These are phyloP conservation scores for Calonectria naviculata DNA, from an alignment of 2,329 filamentous ascomycete genomes.

Conservation along the genomic window DNA sequence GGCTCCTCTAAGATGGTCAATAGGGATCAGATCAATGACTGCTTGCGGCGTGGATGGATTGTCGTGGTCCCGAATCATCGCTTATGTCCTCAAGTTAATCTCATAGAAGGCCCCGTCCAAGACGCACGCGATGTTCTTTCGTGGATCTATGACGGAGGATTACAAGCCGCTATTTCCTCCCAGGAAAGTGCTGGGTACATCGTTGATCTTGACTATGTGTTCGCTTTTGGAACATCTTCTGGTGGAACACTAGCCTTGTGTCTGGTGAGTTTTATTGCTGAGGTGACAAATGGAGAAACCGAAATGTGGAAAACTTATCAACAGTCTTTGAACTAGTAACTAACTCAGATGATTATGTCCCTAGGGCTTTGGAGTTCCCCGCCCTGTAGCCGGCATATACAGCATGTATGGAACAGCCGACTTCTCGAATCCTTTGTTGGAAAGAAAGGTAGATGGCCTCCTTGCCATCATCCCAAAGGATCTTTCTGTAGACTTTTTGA, in stretches of 20 bases:
- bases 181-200: slow-evolving; percentile 2
- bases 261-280: slow-evolving; percentile 49
- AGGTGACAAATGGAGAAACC: no score
- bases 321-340: no score
- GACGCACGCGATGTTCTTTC: slow-evolving; percentile 49
- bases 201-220: slow-evolving; percentile 43
- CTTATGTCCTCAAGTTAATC: slow-evolving; percentile 48
- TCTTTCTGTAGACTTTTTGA: slow-evolving; percentile 44
- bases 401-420: slow-evolving; percentile 54
- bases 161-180: slow-evolving; percentile 35
- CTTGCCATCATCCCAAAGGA: slow-evolving; percentile 36
- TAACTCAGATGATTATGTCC: not conserved
- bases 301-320: no score
- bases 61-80: slow-evolving; percentile 15
- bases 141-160: slow-evolving; percentile 46
- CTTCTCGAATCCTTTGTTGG: slow-evolving; percentile 51
- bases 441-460: slow-evolving; percentile 42
- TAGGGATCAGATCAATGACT: slow-evolving; percentile 5
- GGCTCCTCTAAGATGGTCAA: slow-evolving; percentile 14
- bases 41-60: not conserved
- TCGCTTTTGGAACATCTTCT: slow-evolving; percentile 50
- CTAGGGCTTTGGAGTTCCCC: slow-evolving; percentile 51
- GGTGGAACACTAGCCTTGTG: slow-evolving; percentile 48
- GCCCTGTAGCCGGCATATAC: slow-evolving; percentile 50
- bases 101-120: slow-evolving; percentile 43